phyloP scores from a whole-genome alignment of 208 protist genomes.

The Acanthamoeba sp. region DNA sequence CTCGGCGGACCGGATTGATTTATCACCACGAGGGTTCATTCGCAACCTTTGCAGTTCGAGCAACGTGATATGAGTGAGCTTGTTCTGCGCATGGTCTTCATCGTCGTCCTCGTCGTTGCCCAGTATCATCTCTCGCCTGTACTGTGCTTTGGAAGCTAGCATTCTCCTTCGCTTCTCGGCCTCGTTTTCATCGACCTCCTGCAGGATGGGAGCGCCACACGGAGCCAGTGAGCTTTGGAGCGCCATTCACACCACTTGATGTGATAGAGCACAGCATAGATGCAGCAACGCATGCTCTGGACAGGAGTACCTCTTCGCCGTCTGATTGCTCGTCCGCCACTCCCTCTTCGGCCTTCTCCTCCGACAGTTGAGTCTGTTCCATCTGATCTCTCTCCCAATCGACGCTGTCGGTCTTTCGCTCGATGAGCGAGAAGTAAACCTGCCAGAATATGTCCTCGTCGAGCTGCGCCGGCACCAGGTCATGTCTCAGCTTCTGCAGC shows the following conservation, averaged over 20 bases:
- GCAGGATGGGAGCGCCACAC: background rate
- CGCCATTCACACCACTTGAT: too few species aligned
- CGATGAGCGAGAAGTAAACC: constrained; percentile 43
- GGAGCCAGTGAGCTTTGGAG: too few species aligned
- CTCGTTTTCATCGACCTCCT: background rate
- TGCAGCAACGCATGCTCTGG: too few species aligned
- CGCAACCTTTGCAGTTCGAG: background rate
- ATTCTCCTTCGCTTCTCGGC: background rate
- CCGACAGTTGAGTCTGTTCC: background rate
- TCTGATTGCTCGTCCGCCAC: background rate
- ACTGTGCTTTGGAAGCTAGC: background rate
- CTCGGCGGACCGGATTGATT: too few species aligned
- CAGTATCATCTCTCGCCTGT: background rate
- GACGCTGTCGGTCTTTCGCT: background rate
- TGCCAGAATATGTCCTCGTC: constrained; percentile 31
- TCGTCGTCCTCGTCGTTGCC: background rate
- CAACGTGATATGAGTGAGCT: background rate
- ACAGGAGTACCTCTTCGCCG: background rate
- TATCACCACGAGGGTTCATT: too few species aligned
- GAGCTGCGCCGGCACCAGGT: constrained; percentile 6
- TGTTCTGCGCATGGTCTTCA: background rate
- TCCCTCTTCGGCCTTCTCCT: background rate
- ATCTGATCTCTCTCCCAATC: background rate
- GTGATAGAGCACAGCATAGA: too few species aligned
- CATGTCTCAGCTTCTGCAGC: background rate